Conservation (phyloP, 768 basidiomycete species). For the Amanita rimosa region DNA sequence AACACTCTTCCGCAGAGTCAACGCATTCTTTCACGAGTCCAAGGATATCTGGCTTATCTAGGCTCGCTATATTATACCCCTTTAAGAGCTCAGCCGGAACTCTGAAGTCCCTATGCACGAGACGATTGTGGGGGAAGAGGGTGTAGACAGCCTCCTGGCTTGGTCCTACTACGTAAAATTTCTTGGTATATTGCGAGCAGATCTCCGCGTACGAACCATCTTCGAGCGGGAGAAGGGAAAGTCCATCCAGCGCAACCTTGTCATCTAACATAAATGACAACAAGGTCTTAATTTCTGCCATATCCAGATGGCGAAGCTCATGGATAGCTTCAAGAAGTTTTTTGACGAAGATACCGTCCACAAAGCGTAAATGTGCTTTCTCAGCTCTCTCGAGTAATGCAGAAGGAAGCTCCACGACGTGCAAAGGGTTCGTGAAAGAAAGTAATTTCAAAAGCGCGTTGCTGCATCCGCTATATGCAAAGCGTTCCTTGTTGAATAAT, state of each 20-base stretch:
- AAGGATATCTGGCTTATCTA: conserved; percentile 11
- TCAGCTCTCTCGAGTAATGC: conserved; percentile 12
- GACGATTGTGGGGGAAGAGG: conserved; percentile 14
- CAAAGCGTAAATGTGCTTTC: conserved; percentile 9
- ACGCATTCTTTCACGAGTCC: conserved; percentile 10
- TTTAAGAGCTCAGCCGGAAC: conserved; percentile 9
- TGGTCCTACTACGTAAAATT: conserved; percentile 18
- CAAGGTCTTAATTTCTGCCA: conserved; percentile 14
- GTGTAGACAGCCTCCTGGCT: conserved; percentile 7
- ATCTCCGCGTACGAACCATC: conserved; percentile 20
- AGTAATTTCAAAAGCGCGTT: conserved; percentile 13
- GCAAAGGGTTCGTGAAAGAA: conserved; percentile 11
- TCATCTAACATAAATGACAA: conserved; percentile 16
- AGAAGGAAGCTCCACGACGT: conserved; percentile 13
- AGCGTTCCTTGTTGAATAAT: conserved; percentile 12
- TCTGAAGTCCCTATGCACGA: conserved; percentile 19
- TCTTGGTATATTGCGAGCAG: conserved; percentile 5
- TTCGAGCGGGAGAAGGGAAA: conserved; percentile 26
- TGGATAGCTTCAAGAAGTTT: conserved; percentile 5
- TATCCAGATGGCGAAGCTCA: conserved; percentile 8
- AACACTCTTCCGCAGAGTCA: not conserved
- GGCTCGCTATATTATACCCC: conserved; percentile 14
- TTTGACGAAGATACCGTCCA: conserved; percentile 18
- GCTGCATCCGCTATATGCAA: conserved; percentile 8
- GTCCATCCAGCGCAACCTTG: conserved; percentile 12